Conservation (phyloP, 768 basidiomycete genomes). For the Suillus sp. region DNA sequence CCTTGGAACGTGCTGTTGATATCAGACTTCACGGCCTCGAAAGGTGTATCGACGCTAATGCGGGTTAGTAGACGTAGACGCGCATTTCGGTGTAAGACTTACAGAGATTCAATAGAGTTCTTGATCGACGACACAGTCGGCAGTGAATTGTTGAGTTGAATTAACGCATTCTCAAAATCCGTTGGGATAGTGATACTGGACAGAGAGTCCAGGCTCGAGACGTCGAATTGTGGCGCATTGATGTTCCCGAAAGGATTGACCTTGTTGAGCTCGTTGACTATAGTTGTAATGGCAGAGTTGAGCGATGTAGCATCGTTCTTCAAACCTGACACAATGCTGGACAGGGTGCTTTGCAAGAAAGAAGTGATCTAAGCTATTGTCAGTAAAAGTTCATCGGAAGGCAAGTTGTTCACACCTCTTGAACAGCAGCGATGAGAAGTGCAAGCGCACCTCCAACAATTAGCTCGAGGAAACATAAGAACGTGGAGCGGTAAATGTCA, state of each 20-base stretch:
- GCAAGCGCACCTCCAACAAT: constrained; percentile 80
- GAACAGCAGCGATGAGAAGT: constrained; percentile 78
- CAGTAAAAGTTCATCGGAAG: constrained; percentile 11
- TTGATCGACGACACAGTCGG: constrained; percentile 80
- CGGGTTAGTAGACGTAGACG: constrained; percentile 5
- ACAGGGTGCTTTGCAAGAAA: constrained; percentile 62
- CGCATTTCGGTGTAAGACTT: constrained; percentile 31
- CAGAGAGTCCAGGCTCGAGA: constrained; percentile 74
- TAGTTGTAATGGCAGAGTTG: constrained; percentile 66
- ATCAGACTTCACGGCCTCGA: constrained; percentile 83
- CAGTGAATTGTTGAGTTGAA: constrained; percentile 76
- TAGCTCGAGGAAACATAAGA: constrained; percentile 92
- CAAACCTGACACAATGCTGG: constrained; percentile 64
- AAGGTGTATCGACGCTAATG: constrained; percentile 77
- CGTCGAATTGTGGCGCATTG: constrained; percentile 66
- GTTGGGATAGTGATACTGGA: constrained; percentile 80
- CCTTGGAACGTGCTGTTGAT: constrained; percentile 84
- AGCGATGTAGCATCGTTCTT: constrained; percentile 68
- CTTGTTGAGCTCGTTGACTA: constrained; percentile 72
- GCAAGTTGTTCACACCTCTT: constrained; percentile 59
- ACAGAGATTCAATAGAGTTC: constrained; percentile 67
- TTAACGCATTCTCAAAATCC: constrained; percentile 71
- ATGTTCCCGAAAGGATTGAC: constrained; percentile 74
- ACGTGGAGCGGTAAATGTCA: constrained; percentile 88
- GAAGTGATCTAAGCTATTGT: constrained; percentile 59